phyloP scores from a whole-genome alignment of 345 rosid genomes.

The Gossypium anomalum region DNA sequence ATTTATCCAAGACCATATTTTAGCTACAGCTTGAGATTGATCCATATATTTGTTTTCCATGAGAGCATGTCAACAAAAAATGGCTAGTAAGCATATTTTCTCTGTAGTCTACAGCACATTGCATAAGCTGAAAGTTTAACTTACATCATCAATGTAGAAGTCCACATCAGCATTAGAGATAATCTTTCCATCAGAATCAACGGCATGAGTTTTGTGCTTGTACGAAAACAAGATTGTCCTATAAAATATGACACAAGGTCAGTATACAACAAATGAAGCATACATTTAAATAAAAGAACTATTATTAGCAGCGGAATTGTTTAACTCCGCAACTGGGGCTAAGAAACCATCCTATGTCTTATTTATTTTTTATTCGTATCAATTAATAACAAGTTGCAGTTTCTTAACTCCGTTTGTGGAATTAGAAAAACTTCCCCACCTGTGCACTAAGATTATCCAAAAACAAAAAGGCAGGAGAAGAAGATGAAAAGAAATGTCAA shows the following conservation, averaged over 20 bases:
- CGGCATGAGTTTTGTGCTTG: constrained; percentile 97
- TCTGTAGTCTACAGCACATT: background rate
- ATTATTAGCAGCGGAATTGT: no score
- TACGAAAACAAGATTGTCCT: constrained; percentile 91
- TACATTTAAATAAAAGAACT: background rate
- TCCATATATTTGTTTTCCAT: background rate
- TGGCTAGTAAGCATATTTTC: background rate
- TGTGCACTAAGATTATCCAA: no score
- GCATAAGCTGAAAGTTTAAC: constrained; percentile 5
- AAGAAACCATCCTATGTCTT: no score
- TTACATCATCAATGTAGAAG: constrained; percentile 82
- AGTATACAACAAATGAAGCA: background rate
- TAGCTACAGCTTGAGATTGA: background rate
- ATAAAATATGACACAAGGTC: constrained; percentile 17
- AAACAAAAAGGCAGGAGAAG: background rate
- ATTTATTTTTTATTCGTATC: no score
- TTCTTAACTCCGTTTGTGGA: no score
- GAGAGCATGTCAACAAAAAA: background rate
- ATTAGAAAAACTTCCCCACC: no score
- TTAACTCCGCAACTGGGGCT: no score
- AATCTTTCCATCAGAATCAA: constrained; percentile 72
- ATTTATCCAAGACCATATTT: background rate
- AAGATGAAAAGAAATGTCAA: constrained; percentile 13
- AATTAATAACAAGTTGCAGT: no score
- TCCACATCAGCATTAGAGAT: constrained; percentile 87